Evolutionary conservation across 73 alveolate genomes (phyloP), one percentile per base, ranked within the genome.

Genomic region (Paramecium sonneborni): DNA sequence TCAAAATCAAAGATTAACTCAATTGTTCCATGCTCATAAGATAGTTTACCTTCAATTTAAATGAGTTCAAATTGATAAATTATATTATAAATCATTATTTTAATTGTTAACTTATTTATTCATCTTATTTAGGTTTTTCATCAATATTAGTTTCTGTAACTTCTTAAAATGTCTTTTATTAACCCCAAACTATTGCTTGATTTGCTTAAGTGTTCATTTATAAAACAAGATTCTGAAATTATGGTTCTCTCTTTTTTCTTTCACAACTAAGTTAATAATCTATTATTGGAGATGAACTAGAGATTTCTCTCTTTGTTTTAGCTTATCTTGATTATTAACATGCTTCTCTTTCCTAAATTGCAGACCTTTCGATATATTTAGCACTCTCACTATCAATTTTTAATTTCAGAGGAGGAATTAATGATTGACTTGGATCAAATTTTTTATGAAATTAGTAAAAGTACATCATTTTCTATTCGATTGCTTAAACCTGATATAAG

Each of bases 371-470:
- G 0, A 79, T 20, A 21, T 21, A 39, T 24, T 24, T 38, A 43
- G 48, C 90, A 79, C 90, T 79, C 32, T 79, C 55, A 6, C 39
- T 20, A 79, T 79, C 90, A 23, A 79, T 38, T 44, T 79, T 79
- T 23, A 79, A 23, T 79, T 79, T 30, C 28, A 79, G 26, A 7
- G 90, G 90, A 34, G 90, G 74, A 14, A 38, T 79, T 44, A 79
- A 34, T 20, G 21, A 2, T 44, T 34, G 9, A 44, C 55, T 15
- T 41, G 90, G 90, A 34, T 79, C 90, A 46, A 18, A 79, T 30
- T 38, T 9, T 41, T 79, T 79, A 44, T 79, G 70, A 32, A 79
- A 43, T 30, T 21, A 26, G 41, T 79, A 79, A 32, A 79, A 79
- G 24, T 20, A 21, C 70, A 79, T 79, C 41, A 39, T 79, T 79